Base-by-base conservation (phyloP, 2,329 filamentous ascomycete genomes). In the Ophiostoma perfectum region DNA sequence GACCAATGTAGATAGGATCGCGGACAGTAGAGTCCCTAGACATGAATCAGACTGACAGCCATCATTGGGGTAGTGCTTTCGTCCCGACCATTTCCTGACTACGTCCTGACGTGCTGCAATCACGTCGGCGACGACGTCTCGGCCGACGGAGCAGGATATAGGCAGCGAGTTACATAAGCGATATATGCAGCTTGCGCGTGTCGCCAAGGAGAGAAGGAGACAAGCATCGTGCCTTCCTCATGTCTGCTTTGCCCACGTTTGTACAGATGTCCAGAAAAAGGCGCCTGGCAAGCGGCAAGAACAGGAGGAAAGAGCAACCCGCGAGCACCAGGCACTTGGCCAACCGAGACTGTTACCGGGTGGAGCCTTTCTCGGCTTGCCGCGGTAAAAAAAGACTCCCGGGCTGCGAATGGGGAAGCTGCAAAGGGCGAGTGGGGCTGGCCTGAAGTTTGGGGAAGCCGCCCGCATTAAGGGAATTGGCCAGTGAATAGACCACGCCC, bases 331-430 rank as follows among this genome's bases (percentile, higher is more conserved):
- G 36, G 55, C 55, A 42, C 27, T 36, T 65, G 60, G 49, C 41
- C 65, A 69, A 65, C 68, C 68, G 65, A 67, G 66, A 60, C 60
- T 63, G 16, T 63, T 63, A 64, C 16, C 44, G 49, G 64, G 66
- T 66, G 66, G 69, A 41, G 63, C 36, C 18, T 27, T 64, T 38
- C 18, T 70, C 69, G 69, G 69, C 60, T 70, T 67, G 65, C 69
- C 69, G 65, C 69, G 69, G 69, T 66, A 68, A 70, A 70, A 42
- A 27, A 2, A n/a, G 64, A 66, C 68, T 68, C 47, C 66, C 65
- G 45, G 38, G 27, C 14, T 14, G 14, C 16, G 38, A 41, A 62
- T 42, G 60, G 60, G 11, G 60, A 45, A 41, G 42, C 60, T 60
- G 14, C 65, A 63, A 64, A 63, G 45, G 27, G 47, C 63, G 52